Evolutionary conservation across 2,329 filamentous ascomycete genomes (phyloP).

Genomic region (Fonsecaea pugnacius): DNA sequence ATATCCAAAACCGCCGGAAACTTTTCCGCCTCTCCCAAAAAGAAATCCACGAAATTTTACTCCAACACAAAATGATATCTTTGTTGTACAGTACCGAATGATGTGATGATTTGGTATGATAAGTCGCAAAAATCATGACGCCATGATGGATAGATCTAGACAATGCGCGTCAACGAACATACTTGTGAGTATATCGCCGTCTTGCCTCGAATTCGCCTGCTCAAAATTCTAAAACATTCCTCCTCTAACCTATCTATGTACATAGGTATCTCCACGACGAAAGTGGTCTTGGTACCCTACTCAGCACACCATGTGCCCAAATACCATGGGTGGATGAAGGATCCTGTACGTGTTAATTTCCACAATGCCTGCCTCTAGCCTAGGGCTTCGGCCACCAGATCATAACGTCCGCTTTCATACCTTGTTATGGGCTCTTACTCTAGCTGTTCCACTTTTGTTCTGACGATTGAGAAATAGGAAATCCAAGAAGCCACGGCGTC

Average conservation of each 20-base stretch:
- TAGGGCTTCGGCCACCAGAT: slow-evolving; percentile 25
- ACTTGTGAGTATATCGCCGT: slow-evolving; percentile 36
- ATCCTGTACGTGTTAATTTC: slow-evolving; percentile 57
- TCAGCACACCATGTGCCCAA: slow-evolving; percentile 76
- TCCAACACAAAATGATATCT: not conserved
- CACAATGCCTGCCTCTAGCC: not conserved
- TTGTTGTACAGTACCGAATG: not conserved
- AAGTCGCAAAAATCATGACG: not conserved
- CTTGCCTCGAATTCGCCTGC: not conserved
- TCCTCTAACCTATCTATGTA: not conserved
- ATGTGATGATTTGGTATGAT: not conserved
- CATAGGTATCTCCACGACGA: slow-evolving; percentile 68
- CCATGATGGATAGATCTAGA: slow-evolving; percentile 21
- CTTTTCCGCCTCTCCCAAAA: not conserved
- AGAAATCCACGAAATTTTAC: not conserved
- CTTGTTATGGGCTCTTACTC: not conserved
- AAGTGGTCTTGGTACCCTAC: slow-evolving; percentile 81
- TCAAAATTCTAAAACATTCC: not conserved
- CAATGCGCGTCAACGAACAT: slow-evolving; percentile 43
- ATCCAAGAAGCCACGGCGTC: slow-evolving; percentile 87
- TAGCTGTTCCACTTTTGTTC: too few relatives aligned
- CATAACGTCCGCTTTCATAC: too few relatives aligned
- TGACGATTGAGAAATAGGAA: slow-evolving; percentile 51
- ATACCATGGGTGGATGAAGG: slow-evolving; percentile 93
- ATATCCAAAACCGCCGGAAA: not conserved